Percentiles rank a stretch among this genome's conserved stretches.
These are phyloP conservation scores for Fusarium begoniae DNA, from an alignment of 2,329 filamentous ascomycete genomes.

Conservation along the genomic window DNA sequence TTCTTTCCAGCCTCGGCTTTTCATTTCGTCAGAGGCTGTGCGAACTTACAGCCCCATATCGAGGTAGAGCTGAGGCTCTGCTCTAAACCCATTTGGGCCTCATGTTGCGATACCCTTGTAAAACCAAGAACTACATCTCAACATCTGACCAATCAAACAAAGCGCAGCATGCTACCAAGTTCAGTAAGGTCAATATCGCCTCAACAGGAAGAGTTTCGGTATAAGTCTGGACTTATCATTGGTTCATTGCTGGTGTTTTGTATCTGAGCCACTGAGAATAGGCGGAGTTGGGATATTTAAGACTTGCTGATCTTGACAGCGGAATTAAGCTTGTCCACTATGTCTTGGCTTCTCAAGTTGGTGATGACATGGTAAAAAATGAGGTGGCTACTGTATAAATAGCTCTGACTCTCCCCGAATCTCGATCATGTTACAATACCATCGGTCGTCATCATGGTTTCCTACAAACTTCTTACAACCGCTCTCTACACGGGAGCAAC, in stretches of 20 bases:
- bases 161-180: background rate
- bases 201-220: background rate
- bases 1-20: background rate
- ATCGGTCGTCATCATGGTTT: slow-evolving; percentile 10
- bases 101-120: slow-evolving; percentile 10
- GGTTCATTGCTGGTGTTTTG: background rate
- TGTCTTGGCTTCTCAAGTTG: background rate
- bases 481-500: background rate
- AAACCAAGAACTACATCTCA: background rate
- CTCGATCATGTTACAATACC: background rate
- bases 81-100: slow-evolving; percentile 5
- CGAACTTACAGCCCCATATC: background rate
- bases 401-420: background rate
- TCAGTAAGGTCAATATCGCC: slow-evolving; percentile 4
- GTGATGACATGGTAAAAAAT: background rate
- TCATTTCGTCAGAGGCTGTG: background rate
- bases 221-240: background rate
- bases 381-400: background rate
- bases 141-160: background rate
- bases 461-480: background rate
- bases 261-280: background rate
- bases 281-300: background rate
- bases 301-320: background rate
- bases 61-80: background rate
- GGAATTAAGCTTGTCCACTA: background rate